Evolutionary conservation across 805 yeast genomes (phyloP), one percentile per base, ranked within the genome.

Genomic region (Starmerella apis): DNA sequence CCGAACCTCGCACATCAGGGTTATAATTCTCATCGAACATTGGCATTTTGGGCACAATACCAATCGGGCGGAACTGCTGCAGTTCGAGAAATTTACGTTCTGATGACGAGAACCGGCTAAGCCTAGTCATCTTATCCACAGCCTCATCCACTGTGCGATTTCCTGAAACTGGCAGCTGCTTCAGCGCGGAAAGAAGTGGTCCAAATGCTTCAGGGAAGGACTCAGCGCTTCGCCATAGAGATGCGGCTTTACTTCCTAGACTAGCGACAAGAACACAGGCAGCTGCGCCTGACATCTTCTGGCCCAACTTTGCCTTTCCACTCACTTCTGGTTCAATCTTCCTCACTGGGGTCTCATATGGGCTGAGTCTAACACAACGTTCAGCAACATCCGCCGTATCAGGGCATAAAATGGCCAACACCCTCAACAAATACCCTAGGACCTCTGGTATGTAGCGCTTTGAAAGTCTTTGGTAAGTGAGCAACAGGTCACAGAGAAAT

Each of bases 11-110:
- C 77, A 80, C 85, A 63, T 86, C 96, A 50, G 96, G 95, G 69
- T 88, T 90, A 77, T 81, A 92, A 72, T 87, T 86, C 62, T 86
- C 97, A 68, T 90, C 96, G 65, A 83, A 92, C 68, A 84, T 81
- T 56, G 99, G 99, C 32, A 87, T 83, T 61, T 76, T 76, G 2
- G 95, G 76, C 36, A 87, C 81, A 61, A 92, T 83, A 3, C 95
- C 83, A 49, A 92, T 63, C 22, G 94, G 86, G 61, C 77, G 78
- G 70, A 88, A 96, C 7, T 77, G 69, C 68, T 92, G 99, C 55
- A 92, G 73, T 14, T 78, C 71, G 59, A 92, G 74, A 50, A 96
- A 96, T 51, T 64, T 69, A 53, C 84, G 77, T 46, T 73, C 78
- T 33, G 72, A 69, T 18, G 48, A 51, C 6, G 76, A 66, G 55